Conservation (phyloP, 2,329 filamentous ascomycete genomes). For the Cyanodermella asteris region DNA sequence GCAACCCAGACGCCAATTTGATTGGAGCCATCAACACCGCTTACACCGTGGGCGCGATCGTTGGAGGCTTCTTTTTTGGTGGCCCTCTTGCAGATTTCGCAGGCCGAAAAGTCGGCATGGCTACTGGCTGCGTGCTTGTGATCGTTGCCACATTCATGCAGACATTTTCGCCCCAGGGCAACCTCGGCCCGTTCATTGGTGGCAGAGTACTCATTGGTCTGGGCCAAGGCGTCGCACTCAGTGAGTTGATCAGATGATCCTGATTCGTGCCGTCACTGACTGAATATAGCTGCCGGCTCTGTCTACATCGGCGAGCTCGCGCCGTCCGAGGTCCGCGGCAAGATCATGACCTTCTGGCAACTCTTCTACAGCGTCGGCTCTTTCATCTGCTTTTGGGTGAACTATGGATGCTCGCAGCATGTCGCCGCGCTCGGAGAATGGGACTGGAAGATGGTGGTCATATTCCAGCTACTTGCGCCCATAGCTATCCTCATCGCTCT, state of each 20-base stretch:
- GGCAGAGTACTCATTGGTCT: no score
- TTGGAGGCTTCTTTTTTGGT: slow-evolving; percentile 47
- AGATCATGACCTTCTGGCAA: slow-evolving; percentile 50
- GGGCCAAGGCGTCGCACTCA: slow-evolving; percentile 46
- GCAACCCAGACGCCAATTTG: slow-evolving; percentile 20
- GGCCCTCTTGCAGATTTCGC: slow-evolving; percentile 40
- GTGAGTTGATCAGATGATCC: slow-evolving; percentile 13
- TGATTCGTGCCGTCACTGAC: slow-evolving; percentile 4
- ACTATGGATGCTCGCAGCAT: slow-evolving; percentile 38
- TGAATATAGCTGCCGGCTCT: slow-evolving; percentile 33
- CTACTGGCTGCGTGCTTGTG: slow-evolving; percentile 38
- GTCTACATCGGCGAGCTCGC: slow-evolving; percentile 51
- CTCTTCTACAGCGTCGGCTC: slow-evolving; percentile 44
- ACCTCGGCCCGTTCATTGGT: no score
- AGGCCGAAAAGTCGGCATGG: slow-evolving; percentile 45
- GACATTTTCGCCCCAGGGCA: no score
- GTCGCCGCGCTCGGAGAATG: slow-evolving; percentile 37
- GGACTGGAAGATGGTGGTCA: slow-evolving; percentile 53
- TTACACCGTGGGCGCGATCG: slow-evolving; percentile 49
- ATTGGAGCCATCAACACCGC: slow-evolving; percentile 42
- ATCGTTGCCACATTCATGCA: slow-evolving; percentile 49
- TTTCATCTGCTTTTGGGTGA: slow-evolving; percentile 46
- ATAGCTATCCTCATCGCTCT: no score
- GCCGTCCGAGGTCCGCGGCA: slow-evolving; percentile 40
- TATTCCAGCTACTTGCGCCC: slow-evolving; percentile 60